A percentile compares a stretch with the other conserved stretches of the same genome.
phyloP scores from a whole-genome alignment of 129 eudicot species.

The Helianthus tuberosus region DNA sequence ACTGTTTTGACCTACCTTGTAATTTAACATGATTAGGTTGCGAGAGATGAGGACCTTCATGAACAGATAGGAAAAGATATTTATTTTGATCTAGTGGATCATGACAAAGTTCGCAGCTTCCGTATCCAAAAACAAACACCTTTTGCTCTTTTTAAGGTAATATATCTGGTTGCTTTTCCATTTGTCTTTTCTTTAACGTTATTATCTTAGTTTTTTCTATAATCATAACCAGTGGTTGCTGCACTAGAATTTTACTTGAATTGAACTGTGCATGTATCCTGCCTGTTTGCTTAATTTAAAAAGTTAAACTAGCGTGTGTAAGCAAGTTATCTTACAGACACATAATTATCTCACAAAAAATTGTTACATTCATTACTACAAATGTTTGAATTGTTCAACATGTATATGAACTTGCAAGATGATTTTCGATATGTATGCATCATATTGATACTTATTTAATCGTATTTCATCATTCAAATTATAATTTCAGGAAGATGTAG shows the following conservation, averaged over 20 bases:
- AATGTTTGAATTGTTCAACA: not conserved
- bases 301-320: not conserved
- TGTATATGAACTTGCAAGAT: not conserved
- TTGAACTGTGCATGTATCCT: constrained; percentile 8
- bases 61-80: constrained; percentile 82
- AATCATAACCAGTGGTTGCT: constrained; percentile 9
- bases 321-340: not conserved
- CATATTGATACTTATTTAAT: not conserved
- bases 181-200: not conserved
- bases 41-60: constrained; percentile 75
- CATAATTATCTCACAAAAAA: not conserved
- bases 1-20: constrained; percentile 3
- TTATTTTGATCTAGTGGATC: constrained; percentile 91
- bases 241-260: not conserved
- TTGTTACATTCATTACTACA: not conserved
- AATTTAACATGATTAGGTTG: constrained; percentile 40
- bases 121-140: constrained; percentile 82
- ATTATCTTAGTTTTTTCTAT: constrained; percentile 5
- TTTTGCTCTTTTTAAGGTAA: constrained; percentile 75
- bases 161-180: not conserved
- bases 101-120: constrained; percentile 82
- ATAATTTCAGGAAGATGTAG: constrained; percentile 73
- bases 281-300: not conserved
- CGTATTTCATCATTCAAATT: not conserved
- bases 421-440: not conserved